Evolutionary conservation across 208 protist species (phyloP), one percentile per base, ranked within the genome.

Genomic region (Trypanosoma rangeli): DNA sequence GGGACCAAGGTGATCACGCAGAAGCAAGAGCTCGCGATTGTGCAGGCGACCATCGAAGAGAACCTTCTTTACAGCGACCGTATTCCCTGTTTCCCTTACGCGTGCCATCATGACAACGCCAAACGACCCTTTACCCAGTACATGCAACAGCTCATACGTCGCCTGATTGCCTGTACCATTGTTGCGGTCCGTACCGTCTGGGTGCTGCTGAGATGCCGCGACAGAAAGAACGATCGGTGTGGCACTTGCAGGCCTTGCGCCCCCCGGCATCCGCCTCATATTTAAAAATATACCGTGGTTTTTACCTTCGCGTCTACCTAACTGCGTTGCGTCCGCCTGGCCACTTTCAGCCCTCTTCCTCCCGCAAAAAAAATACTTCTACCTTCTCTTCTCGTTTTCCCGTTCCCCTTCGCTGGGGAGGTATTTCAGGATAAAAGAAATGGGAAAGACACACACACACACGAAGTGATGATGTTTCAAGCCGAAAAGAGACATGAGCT

Each of bases 11-110:
- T 86, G 63, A 48, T 95, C 78, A n/a, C 93, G 84, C 88, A 99
- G 97, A 20, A 99, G 98, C 55, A 94, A 71, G 16, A 99, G 84
- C 76, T 99, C 99, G 55, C 99, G 88, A 75, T 99, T 99, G 79
- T 98, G 98, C 64, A 98, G 97, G n/a, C 97, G 80, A 31, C 91
- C 83, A 76, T 99, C 98, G 74, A 98, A 94, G 46, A 98, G 83
- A 31, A 99, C 98, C 65, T 98, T 98, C 73, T 99, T 99, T 62
- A 99, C 97, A 49, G 98, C 98, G 18, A 99, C 97, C 18, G 81
- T 63, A 54, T 97, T 85, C 39, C 88, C 86, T 10, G 92, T 97
- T 48, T 94, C 85, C 37, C 68, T 49, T 15, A 86, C 83, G 28
- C 75, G 81, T 8, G 97, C 98, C 35, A 95, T 79, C 24, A 96